Evolutionary conservation across 352 stramenopile species (phyloP).

Genomic region (Bremia lactucae): DNA sequence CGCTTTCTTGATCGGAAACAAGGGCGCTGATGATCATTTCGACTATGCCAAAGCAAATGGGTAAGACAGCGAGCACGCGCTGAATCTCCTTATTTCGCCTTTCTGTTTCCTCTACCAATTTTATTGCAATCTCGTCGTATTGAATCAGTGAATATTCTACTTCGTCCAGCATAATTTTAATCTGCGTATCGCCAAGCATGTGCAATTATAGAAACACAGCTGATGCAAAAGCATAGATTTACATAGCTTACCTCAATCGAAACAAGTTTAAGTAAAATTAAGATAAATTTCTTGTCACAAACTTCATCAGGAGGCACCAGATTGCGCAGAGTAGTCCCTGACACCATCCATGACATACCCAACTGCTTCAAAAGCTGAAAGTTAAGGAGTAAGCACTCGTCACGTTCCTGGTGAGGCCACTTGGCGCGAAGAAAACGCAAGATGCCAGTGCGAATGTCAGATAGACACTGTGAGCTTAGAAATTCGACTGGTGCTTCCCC

Average conservation of each 20-base stretch:
- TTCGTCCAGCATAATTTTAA: constrained; percentile 82
- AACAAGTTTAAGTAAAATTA: constrained; percentile 72
- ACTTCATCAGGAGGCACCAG: constrained; percentile 41
- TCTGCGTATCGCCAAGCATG: constrained; percentile 19
- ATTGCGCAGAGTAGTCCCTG: constrained; percentile 38
- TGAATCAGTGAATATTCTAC: constrained; percentile 59
- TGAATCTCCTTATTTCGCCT: constrained; percentile 42
- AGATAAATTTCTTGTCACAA: constrained; percentile 56
- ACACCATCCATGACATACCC: constrained; percentile 51
- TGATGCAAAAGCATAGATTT: constrained; percentile 1
- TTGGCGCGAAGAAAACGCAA: constrained; percentile 58
- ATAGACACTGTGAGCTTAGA: constrained; percentile 43
- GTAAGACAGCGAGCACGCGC: constrained; percentile 46
- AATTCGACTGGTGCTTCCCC: constrained; percentile 30
- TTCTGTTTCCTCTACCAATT: constrained; percentile 30
- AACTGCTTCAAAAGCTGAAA: constrained; percentile 51
- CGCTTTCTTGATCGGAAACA: constrained; percentile 35
- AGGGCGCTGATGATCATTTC: constrained; percentile 61
- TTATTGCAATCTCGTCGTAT: constrained; percentile 46
- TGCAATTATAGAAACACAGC: not conserved
- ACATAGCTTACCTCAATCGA: constrained; percentile 56
- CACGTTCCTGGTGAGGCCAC: constrained; percentile 59
- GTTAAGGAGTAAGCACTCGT: constrained; percentile 49
- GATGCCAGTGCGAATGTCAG: constrained; percentile 43
- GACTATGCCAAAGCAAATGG: constrained; percentile 67